These are phyloP conservation scores for Chrysopogon serrulatus DNA, from an alignment of 176 grass and related monocot species.

Conservation along the genomic window DNA sequence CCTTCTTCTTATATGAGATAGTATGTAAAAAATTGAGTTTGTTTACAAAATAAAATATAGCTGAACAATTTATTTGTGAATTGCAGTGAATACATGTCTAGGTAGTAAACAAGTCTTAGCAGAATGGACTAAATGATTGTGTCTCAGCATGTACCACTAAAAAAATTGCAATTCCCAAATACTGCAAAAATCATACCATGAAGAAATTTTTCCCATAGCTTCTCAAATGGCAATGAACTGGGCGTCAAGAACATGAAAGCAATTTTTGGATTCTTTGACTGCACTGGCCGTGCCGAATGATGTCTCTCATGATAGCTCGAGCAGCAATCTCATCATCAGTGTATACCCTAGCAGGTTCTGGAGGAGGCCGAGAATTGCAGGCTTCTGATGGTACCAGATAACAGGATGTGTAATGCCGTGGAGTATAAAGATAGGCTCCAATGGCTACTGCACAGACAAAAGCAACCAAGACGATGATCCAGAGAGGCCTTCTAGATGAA, in stretches of 20 bases:
- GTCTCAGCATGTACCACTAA: background rate
- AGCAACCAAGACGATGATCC: slow-evolving; percentile 59
- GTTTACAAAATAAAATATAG: background rate
- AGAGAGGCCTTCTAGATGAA: slow-evolving; percentile 76
- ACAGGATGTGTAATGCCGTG: slow-evolving; percentile 60
- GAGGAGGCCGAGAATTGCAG: slow-evolving; percentile 69
- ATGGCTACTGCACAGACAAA: slow-evolving; percentile 58
- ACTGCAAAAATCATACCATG: slow-evolving; percentile 53
- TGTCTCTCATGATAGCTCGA: slow-evolving; percentile 64
- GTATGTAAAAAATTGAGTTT: background rate
- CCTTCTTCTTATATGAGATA: slow-evolving; percentile 1
- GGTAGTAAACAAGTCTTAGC: background rate
- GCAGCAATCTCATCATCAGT: slow-evolving; percentile 84
- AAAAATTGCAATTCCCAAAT: slow-evolving; percentile 8
- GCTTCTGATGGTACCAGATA: slow-evolving; percentile 74
- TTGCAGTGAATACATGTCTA: background rate
- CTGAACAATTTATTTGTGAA: background rate
- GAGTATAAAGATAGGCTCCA: slow-evolving; percentile 67
- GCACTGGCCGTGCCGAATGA: slow-evolving; percentile 51
- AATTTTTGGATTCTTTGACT: slow-evolving; percentile 88
- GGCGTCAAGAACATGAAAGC: slow-evolving; percentile 99
- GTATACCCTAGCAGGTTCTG: slow-evolving; percentile 65
- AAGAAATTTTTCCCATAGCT: slow-evolving; percentile 99
- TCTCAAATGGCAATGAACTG: slow-evolving; percentile 94
- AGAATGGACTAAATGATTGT: background rate